Evolutionary conservation across 148 eudicot genomes (phyloP).

Genomic region (Rhododendron molle): DNA sequence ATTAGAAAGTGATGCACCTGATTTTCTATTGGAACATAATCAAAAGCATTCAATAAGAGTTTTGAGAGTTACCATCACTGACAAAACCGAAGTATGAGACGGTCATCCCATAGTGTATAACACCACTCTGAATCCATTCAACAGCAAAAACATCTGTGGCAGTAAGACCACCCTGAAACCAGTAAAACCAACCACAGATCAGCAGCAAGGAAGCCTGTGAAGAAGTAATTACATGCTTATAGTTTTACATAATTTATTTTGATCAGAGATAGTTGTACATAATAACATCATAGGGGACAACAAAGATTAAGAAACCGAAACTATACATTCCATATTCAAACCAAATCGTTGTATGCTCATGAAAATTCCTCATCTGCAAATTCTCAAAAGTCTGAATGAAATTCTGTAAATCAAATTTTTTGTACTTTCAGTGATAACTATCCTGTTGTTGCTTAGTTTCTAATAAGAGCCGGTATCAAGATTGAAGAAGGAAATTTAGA

Average conservation of each 20-base stretch:
- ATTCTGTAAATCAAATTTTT: neutral
- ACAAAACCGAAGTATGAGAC: slow-evolving; percentile 94
- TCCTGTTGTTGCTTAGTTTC: neutral
- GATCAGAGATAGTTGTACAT: neutral
- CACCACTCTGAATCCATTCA: slow-evolving; percentile 91
- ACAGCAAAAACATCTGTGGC: slow-evolving; percentile 97
- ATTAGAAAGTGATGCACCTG: neutral
- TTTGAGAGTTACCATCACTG: slow-evolving; percentile 74
- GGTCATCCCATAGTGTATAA: slow-evolving; percentile 82
- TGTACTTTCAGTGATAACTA: neutral
- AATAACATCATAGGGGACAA: neutral
- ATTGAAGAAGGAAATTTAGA: neutral
- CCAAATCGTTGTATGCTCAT: neutral
- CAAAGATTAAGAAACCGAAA: neutral
- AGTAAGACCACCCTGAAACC: slow-evolving; percentile 89
- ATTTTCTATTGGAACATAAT: neutral
- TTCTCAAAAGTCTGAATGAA: neutral
- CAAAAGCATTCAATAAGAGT: slow-evolving; percentile 8
- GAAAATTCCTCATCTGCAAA: neutral
- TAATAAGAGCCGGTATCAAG: neutral
- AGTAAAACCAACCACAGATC: slow-evolving; percentile 12
- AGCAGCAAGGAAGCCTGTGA: neutral
- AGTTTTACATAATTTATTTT: neutral
- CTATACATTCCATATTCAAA: neutral
- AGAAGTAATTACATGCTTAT: neutral